phyloP scores from a whole-genome alignment of 75 land plant species.

The Cunninghamia lanceolata region DNA sequence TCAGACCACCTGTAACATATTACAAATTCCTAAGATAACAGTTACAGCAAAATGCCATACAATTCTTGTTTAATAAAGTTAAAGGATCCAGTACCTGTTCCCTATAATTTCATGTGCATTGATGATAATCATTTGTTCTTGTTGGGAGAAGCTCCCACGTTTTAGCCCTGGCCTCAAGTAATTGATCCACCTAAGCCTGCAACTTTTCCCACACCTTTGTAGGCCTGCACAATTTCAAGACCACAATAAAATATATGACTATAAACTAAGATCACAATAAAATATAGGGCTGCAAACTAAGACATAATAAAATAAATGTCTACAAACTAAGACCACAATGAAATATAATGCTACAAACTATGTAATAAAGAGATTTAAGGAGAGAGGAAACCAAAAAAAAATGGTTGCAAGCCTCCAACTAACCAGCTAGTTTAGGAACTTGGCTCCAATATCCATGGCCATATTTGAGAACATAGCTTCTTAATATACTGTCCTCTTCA shows the following conservation, averaged over 20 bases:
- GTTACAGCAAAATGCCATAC: neutral
- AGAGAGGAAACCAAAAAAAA: neutral
- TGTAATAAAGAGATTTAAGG: neutral
- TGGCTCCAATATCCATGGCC: neutral
- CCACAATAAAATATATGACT: neutral
- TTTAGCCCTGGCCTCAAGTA: neutral
- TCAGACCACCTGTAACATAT: neutral
- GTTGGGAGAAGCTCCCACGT: neutral
- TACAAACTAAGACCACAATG: too few relatives aligned
- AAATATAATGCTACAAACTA: too few relatives aligned
- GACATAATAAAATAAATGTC: neutral
- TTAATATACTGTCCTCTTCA: neutral
- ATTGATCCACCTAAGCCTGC: slow-evolving; percentile 10
- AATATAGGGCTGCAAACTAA: neutral
- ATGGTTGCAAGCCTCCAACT: neutral
- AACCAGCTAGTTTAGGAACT: neutral
- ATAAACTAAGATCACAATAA: neutral
- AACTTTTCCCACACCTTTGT: neutral
- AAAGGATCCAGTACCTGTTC: neutral
- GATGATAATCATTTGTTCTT: neutral
- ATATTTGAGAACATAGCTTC: neutral
- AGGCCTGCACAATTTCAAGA: neutral
- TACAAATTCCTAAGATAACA: neutral
- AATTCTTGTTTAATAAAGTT: neutral
- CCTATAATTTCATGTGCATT: neutral